Evolutionary conservation across 1,139 yeast genomes (phyloP).

Genomic region (Blastobotrys buckinghamii): DNA sequence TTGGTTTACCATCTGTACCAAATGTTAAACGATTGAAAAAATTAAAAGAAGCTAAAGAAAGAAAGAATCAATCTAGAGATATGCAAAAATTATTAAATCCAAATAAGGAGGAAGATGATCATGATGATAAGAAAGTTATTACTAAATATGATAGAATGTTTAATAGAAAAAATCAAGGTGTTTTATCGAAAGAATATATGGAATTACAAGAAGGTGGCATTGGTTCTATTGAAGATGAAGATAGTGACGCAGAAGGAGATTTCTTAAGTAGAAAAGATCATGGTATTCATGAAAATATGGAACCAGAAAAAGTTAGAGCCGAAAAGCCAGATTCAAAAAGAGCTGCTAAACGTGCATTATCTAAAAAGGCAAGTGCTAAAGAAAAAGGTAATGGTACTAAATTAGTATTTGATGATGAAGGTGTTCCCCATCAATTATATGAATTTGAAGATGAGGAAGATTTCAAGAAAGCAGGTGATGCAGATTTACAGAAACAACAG

Average conservation of each 20-base stretch:
- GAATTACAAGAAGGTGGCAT: conserved; percentile 41
- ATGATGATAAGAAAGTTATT: conserved; percentile 47
- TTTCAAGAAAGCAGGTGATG: conserved; percentile 72
- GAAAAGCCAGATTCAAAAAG: conserved; percentile 67
- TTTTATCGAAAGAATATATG: conserved; percentile 80
- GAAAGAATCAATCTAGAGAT: conserved; percentile 77
- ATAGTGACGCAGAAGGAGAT: conserved; percentile 55
- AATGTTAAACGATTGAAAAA: conserved; percentile 61
- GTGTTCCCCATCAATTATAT: conserved; percentile 80
- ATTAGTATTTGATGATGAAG: conserved; percentile 88
- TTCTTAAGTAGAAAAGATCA: conserved; percentile 74
- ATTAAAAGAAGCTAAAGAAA: conserved; percentile 50
- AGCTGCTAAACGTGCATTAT: conserved; percentile 79
- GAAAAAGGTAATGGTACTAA: conserved; percentile 66
- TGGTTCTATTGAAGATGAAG: conserved; percentile 25
- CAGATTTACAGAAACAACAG: conserved; percentile 57
- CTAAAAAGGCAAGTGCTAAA: conserved; percentile 65
- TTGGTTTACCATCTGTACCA: conserved; percentile 97
- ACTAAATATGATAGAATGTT: conserved; percentile 96
- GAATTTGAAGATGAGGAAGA: conserved; percentile 89
- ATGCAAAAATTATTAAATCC: conserved; percentile 58
- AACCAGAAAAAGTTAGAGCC: conserved; percentile 40
- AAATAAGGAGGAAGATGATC: conserved; percentile 41
- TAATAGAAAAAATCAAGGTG: conserved; percentile 89
- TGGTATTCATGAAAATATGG: conserved; percentile 59